Base-by-base conservation (phyloP, 108 stramenopile species). In the Cyclotella kingstonii region DNA sequence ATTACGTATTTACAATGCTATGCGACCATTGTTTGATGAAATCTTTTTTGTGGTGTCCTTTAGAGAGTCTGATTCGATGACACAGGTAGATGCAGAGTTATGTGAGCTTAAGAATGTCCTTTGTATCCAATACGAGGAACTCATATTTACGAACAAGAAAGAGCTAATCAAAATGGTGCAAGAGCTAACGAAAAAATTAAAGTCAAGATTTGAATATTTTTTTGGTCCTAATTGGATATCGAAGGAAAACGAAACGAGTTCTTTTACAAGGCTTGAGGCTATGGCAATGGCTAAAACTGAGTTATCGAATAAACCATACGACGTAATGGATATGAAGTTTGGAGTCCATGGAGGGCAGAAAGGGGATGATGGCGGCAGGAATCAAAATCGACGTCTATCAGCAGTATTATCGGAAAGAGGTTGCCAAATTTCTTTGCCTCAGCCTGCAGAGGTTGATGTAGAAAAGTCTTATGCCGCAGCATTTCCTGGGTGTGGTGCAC, bases 101-200 rank as follows among this genome's bases (percentile, higher is more conserved):
- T 76, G 68, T 33, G 27, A 63, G 29, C 63, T 64, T 48, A 76
- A 76, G 35, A 76, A 76, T 36, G 74, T 70, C 19, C 50, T 76
- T 2, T 76, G 74, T 54, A 44, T 76, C 4, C 51, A 68, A 35
- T 69, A 54, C 28, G 61, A 69, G 21, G 74, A 76, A 40, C 22
- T 76, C 25, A n/a, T 46, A 8, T 76, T 69, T 36, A 17, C 29
- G 7, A 68, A 42, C 49, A 25, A 19, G 14, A 61, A 59, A 6
- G 74, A 70, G 46, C 21, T 76, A 54, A 19, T 17, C 15, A 33
- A 5, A 14, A 58, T 70, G 68, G 68, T 76, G 14, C 9, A 4
- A 33, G 14, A 10, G 26, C 29, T 76, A 7, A 76, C 53, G 1
- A 15, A 45, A 18, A 65, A 57, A 50, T 50, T 76, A 38, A 68